A percentile compares a stretch with the other conserved stretches of the same genome.
Evolutionary conservation across 352 stramenopile genomes (phyloP).

Genomic region (Phytopythium boreale): DNA sequence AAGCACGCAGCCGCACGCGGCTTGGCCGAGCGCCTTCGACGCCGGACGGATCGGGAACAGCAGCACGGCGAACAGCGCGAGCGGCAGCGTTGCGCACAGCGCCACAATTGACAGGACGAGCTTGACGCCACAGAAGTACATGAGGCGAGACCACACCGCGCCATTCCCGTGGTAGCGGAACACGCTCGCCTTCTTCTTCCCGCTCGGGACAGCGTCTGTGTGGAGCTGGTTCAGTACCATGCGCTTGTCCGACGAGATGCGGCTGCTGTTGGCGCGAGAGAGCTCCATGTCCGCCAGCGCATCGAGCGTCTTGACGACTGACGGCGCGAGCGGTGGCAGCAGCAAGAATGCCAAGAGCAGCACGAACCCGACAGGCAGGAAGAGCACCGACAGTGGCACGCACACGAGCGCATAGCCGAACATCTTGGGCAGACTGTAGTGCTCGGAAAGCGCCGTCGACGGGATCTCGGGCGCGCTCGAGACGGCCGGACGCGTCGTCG

Average conservation of each 20-base stretch:
- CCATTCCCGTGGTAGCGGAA: slow-evolving; percentile 59
- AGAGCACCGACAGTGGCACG: slow-evolving; percentile 52
- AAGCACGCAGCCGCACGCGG: slow-evolving; percentile 46
- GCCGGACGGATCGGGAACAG: slow-evolving; percentile 52
- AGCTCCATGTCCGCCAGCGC: slow-evolving; percentile 75
- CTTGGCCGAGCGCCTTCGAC: slow-evolving; percentile 33
- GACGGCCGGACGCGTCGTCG: not conserved
- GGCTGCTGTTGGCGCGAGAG: slow-evolving; percentile 68
- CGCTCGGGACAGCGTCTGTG: slow-evolving; percentile 15
- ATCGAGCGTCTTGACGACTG: slow-evolving; percentile 59
- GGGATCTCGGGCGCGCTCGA: slow-evolving; percentile 4
- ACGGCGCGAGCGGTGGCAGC: slow-evolving; percentile 41
- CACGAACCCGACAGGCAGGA: slow-evolving; percentile 52
- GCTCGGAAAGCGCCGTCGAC: slow-evolving; percentile 14
- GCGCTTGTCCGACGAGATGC: slow-evolving; percentile 39
- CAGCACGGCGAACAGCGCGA: slow-evolving; percentile 48
- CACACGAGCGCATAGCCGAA: slow-evolving; percentile 58
- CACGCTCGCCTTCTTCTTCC: slow-evolving; percentile 36
- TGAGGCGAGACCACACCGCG: slow-evolving; percentile 61
- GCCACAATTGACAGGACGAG: slow-evolving; percentile 58
- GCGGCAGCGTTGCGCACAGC: slow-evolving; percentile 48
- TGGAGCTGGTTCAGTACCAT: slow-evolving; percentile 59
- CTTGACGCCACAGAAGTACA: slow-evolving; percentile 67
- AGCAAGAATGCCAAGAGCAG: slow-evolving; percentile 59
- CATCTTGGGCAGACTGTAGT: slow-evolving; percentile 60